Percentiles rank a stretch among this genome's conserved stretches.
These are phyloP conservation scores for Cydonia oblonga DNA, from an alignment of 331 rosid species.

Conservation along the genomic window DNA sequence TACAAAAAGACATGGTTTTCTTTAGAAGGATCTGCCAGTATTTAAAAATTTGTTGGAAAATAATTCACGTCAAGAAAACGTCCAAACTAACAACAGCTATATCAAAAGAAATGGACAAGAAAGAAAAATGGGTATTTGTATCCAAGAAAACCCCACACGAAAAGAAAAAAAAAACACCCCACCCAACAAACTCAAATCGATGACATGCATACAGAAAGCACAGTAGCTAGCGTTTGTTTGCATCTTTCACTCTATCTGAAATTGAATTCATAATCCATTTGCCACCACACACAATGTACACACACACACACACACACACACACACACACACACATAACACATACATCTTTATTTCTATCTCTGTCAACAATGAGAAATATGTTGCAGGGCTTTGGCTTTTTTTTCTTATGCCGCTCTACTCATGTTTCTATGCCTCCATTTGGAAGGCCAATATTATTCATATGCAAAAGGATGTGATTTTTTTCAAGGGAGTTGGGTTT, in stretches of 20 bases:
- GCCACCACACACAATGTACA: too few species aligned
- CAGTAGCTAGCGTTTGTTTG: too few species aligned
- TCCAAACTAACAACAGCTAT: neutral
- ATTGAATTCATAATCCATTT: too few species aligned
- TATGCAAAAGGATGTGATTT: slow-evolving; percentile 15
- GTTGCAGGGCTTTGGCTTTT: neutral
- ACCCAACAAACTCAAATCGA: neutral
- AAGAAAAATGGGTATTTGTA: neutral
- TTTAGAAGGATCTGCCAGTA: too few species aligned
- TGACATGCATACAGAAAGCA: neutral
- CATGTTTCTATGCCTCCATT: neutral
- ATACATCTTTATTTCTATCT: neutral
- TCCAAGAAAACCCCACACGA: neutral
- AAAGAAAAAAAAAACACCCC: neutral
- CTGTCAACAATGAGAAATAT: neutral
- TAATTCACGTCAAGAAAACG: neutral
- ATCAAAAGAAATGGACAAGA: neutral
- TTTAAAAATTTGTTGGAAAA: too few species aligned
- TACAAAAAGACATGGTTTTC: too few species aligned
- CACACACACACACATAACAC: too few species aligned
- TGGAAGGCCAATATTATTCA: neutral
- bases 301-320: neutral
- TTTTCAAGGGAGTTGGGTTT: slow-evolving; percentile 32
- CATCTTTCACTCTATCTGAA: too few species aligned
- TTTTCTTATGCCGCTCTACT: neutral